phyloP scores from a whole-genome alignment of 495 filamentous ascomycete genomes.

The Apiosordaria backusii region DNA sequence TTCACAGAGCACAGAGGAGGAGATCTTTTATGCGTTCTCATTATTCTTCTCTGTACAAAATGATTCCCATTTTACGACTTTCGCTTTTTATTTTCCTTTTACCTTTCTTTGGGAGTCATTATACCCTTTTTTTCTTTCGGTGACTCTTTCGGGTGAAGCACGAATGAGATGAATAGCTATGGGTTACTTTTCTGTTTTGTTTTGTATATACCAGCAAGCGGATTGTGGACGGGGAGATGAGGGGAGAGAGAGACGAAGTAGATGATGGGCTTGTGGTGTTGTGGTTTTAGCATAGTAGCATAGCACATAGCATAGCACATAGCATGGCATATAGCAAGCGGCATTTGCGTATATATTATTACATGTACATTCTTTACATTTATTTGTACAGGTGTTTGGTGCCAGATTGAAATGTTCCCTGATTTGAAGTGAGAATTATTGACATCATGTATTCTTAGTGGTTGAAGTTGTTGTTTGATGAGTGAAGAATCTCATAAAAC shows the following conservation, averaged over 20 bases:
- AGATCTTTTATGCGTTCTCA: neutral
- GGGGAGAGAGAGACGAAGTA: neutral
- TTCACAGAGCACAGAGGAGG: neutral
- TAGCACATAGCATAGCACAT: neutral
- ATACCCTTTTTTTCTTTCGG: neutral
- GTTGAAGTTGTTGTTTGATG: no score
- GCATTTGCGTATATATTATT: neutral
- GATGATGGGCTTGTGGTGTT: neutral
- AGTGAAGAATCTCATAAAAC: no score
- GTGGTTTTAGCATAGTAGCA: neutral
- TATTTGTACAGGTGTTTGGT: no score
- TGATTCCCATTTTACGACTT: neutral
- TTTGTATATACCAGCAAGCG: no score
- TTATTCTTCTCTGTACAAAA: neutral
- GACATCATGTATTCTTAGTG: no score
- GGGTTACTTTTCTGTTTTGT: no score
- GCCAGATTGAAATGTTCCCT: no score
- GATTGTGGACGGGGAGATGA: neutral
- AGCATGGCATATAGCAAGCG: neutral
- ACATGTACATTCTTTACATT: neutral
- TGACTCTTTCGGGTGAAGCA: neutral
- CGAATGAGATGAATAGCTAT: neutral
- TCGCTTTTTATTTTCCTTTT: slow-evolving; percentile 4
- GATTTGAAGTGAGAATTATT: no score
- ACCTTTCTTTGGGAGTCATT: neutral